A percentile compares a stretch with the other conserved stretches of the same genome.
phyloP scores from a whole-genome alignment of 225 moss, liverwort and hornwort species.

The Bryoerythrophyllum caledonicum region DNA sequence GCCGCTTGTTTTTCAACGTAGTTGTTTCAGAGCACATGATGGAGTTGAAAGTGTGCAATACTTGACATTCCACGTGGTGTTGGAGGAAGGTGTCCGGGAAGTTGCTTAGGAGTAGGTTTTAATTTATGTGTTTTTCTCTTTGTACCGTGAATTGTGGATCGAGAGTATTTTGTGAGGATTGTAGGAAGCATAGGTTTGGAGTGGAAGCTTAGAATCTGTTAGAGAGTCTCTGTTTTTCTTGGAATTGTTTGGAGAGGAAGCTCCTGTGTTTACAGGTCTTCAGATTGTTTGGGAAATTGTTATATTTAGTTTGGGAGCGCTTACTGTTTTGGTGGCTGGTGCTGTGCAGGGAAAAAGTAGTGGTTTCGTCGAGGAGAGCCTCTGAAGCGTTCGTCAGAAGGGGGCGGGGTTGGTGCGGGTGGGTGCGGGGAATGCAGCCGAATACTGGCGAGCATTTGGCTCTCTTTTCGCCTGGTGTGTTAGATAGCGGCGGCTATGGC shows the following conservation, averaged over 20 bases:
- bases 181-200: no score
- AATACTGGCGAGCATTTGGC: conserved; percentile 51
- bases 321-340: not conserved
- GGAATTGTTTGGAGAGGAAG: not conserved
- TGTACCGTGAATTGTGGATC: conserved; percentile 4
- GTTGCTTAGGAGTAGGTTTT: no score
- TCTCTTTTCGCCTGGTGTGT: conserved; percentile 51
- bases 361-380: not conserved
- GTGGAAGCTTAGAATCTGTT: no score
- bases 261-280: not conserved
- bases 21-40: not conserved
- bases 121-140: not conserved
- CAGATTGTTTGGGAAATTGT: not conserved
- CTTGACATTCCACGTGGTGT: not conserved
- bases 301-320: not conserved
- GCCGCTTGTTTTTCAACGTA: not conserved
- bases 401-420: conserved; percentile 3
- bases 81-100: not conserved
- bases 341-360: conserved; percentile 10
- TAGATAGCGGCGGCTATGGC: conserved; percentile 43
- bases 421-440: conserved; percentile 55
- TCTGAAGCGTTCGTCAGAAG: not conserved
- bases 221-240: not conserved
- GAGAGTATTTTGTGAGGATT: not conserved
- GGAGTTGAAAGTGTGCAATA: not conserved